Percentiles rank a stretch among this genome's conserved stretches.
Conservation (phyloP, 2,329 filamentous ascomycete genomes). For the Arthrocladium fulminans region DNA sequence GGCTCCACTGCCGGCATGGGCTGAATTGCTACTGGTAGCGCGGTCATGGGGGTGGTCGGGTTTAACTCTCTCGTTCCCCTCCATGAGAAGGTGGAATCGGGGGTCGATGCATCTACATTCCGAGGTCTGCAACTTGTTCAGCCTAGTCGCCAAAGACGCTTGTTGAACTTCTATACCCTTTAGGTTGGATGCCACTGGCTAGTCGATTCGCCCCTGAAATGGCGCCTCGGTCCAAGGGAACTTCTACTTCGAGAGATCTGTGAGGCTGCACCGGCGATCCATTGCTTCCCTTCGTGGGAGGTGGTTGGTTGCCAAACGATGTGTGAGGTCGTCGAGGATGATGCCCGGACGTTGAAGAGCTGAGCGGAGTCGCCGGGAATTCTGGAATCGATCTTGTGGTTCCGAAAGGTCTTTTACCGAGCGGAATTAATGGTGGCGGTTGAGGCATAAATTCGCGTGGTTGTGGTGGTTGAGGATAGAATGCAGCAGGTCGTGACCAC, state of each 20-base stretch:
- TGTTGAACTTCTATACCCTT: too few species aligned
- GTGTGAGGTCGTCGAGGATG: not conserved
- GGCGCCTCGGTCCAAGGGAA: too few species aligned
- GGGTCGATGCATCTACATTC: not conserved
- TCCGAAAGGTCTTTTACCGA: not conserved
- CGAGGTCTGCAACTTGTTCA: not conserved
- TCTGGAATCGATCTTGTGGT: not conserved
- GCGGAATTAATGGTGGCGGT: conserved; percentile 1
- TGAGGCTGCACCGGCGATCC: not conserved
- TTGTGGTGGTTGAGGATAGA: not conserved
- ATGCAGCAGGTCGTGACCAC: not conserved
- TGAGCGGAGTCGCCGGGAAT: not conserved
- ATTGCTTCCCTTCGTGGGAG: not conserved
- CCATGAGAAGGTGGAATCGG: not conserved
- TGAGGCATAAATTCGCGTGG: not conserved
- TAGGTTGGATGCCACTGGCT: not conserved
- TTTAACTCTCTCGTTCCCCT: not conserved
- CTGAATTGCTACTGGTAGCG: not conserved
- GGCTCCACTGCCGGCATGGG: not conserved
- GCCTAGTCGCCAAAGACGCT: too few species aligned
- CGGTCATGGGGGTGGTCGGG: not conserved
- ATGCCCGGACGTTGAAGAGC: not conserved
- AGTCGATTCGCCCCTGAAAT: not conserved
- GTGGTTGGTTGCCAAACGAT: not conserved
- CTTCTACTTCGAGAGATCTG: not conserved